Evolutionary conservation across 2,329 filamentous ascomycete species (phyloP), one percentile per base, ranked within the genome.

Genomic region (Blastomyces gilchristii): DNA sequence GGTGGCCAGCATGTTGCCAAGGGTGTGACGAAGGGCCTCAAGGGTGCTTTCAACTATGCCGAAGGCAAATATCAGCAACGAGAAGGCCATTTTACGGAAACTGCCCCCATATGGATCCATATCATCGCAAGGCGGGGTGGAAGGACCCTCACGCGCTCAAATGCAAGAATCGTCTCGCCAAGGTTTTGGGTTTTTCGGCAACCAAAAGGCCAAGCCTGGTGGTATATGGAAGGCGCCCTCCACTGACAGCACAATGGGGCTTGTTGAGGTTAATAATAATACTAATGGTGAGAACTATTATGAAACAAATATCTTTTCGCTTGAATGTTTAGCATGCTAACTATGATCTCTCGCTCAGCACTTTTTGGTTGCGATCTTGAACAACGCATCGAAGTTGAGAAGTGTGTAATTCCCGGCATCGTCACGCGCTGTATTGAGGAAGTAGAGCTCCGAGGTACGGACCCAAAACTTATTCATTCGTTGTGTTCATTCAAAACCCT

Each of bases 361-460:
- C 83, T 97, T 4, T 97, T 97, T 70, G 94, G 94, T 25, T 94
- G 91, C 1, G 94, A 99, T 61, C 82, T 99, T 45, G 82, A 87
- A 54, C 88, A 91, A 70, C 87, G 94, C 66, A 88, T 91, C 71
- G 91, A 96, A 60, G 91, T 85, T 71, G 94, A 99, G 76, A 90
- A 89, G 67, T 87, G 89, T 61, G 87, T 93, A 70, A 93, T 99
- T 65, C 94, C 94, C 58, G 87, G 86, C 66, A 90, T 99, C 37
- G 90, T 99, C 53, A 93, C 87, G 58, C 88, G 91, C 58, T 99
- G 94, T 76, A 96, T 99, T 68, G 90, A 96, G 73, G 93, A 99
- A 77, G 94, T 99, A 49, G 94, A 99, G 75, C 79, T 94, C 28
- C 87, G 94, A 73, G 94, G 93, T 76, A 72, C 61, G 76, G 11